Evolutionary conservation across 768 basidiomycete genomes (phyloP), one percentile per base, ranked within the genome.

Genomic region (Termitomyces heimii): DNA sequence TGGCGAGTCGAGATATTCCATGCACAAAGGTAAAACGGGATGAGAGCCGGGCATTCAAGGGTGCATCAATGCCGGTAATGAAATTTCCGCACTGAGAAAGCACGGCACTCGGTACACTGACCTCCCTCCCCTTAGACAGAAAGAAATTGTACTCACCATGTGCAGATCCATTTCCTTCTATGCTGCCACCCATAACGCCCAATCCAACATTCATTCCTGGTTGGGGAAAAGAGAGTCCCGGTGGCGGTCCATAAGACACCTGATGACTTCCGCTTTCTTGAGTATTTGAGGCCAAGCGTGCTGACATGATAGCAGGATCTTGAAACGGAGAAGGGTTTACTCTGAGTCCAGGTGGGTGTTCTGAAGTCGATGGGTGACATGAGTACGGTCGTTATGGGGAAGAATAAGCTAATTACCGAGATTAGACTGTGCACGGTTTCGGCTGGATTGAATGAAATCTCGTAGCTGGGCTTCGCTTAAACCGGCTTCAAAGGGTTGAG

Each of bases 61-160:
- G 72, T 73, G 67, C 62, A 76, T 89, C 78, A 89, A 76, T 80
- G 81, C 70, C 81, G 85, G 81, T 84, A 77, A 74, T 82, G 82
- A 76, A 82, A 75, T 82, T 85, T 86, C 85, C 86, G 87, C 84
- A 88, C 88, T 90, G 86, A 77, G 75, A 88, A 89, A 87, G 88
- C 78, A 88, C 84, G 86, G 86, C 73, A 75, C 87, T 90, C 80
- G 89, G 88, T 89, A 91, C 85, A 81, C 81, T 83, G 85, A 78
- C 86, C 86, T 82, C 86, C 88, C 85, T 87, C 88, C 86, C 86
- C 85, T 82, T 70, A 73, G 72, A 71, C 69, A 74, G 73, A 69
- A 70, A 63, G 58, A 67, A 76, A 75, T 75, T 68, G 63, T 65
- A 85, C 89, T 90, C 85, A 90, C 89, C 83, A 75, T 85, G 75